Evolutionary conservation across 2,329 filamentous ascomycete genomes (phyloP).

Genomic region (Epichloe scottii): DNA sequence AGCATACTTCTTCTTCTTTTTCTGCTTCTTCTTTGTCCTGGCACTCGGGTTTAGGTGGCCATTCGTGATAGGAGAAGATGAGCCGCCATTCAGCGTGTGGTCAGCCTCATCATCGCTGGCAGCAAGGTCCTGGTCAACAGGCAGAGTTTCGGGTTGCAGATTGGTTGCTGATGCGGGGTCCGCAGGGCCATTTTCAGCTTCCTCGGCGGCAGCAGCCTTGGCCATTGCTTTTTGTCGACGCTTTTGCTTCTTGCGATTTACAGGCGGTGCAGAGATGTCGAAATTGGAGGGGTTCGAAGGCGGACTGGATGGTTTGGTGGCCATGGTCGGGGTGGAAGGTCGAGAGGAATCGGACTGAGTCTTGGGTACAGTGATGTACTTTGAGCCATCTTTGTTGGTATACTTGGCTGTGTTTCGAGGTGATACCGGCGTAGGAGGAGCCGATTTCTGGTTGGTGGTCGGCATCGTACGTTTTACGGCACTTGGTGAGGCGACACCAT

Average conservation of each 20-base stretch:
- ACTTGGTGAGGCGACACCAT: conserved; percentile 25
- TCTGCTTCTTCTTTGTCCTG: conserved; percentile 50
- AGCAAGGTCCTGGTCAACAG: conserved; percentile 36
- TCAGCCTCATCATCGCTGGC: conserved; percentile 41
- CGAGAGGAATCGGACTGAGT: conserved; percentile 39
- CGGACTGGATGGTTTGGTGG: conserved; percentile 22
- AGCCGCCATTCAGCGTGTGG: conserved; percentile 22
- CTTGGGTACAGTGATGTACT: conserved; percentile 55
- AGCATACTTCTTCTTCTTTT: conserved; percentile 52
- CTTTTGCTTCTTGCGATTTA: conserved; percentile 94
- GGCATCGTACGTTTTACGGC: conserved; percentile 32
- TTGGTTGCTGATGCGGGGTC: conserved; percentile 20
- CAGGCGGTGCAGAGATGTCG: conserved; percentile 31
- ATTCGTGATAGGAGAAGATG: conserved; percentile 17
- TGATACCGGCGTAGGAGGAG: conserved; percentile 36
- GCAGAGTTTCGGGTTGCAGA: conserved; percentile 11
- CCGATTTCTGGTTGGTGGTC: conserved; percentile 39
- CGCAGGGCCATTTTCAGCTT: conserved; percentile 28
- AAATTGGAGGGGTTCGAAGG: conserved; percentile 13
- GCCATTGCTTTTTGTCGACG: conserved; percentile 75
- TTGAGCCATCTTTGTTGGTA: conserved; percentile 56
- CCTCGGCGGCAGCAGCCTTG: conserved; percentile 42
- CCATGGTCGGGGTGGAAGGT: conserved; percentile 36
- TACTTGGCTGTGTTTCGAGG: conserved; percentile 47
- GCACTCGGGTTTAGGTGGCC: conserved; percentile 16